These are phyloP conservation scores for Astraeus odoratus DNA, from an alignment of 768 basidiomycete genomes.

Conservation along the genomic window DNA sequence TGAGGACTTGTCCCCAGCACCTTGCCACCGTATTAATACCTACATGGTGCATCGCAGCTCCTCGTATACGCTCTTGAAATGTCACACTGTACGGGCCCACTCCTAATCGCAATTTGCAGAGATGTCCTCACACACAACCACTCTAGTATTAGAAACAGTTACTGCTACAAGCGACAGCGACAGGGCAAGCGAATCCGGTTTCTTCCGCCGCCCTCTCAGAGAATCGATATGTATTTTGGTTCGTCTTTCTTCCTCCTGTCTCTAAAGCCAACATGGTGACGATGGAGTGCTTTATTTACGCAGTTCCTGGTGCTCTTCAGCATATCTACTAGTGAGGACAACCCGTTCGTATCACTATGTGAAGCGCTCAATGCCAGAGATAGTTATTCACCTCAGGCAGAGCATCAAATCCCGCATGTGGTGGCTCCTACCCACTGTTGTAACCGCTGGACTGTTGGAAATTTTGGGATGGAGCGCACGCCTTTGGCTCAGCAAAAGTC, in stretches of 20 bases:
- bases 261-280: background rate
- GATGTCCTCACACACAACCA: too few species aligned
- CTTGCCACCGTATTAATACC: too few species aligned
- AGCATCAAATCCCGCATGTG: conserved; percentile 38
- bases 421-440: conserved; percentile 47
- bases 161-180: too few species aligned
- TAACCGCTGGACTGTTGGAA: conserved; percentile 43
- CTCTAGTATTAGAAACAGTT: background rate
- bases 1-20: too few species aligned
- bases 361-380: background rate
- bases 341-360: background rate
- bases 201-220: background rate
- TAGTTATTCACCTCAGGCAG: conserved; percentile 43
- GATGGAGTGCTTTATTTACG: background rate
- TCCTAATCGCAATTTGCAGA: too few species aligned
- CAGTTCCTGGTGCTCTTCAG: background rate
- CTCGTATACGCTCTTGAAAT: too few species aligned
- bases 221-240: background rate
- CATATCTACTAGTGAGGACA: background rate
- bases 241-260: background rate
- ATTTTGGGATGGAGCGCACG: conserved; percentile 50
- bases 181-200: background rate
- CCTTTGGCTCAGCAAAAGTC: conserved; percentile 39
- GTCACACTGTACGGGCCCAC: too few species aligned
- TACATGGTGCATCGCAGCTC: too few species aligned